phyloP scores from a whole-genome alignment of 345 rosid genomes.

The Heritiera fomes region DNA sequence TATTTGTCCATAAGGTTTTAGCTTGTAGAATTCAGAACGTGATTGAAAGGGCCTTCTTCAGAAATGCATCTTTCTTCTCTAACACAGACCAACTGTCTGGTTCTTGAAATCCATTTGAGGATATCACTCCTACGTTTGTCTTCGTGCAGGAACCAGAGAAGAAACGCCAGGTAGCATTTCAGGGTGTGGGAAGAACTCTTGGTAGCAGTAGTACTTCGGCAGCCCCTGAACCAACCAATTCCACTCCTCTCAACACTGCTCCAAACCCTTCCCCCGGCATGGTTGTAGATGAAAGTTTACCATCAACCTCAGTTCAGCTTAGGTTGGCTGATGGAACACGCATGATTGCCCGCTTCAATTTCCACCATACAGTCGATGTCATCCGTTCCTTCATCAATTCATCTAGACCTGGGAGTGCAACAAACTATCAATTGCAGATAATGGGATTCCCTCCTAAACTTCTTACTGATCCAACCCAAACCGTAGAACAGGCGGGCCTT shows the following conservation, averaged over 20 bases:
- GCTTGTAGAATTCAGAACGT: not conserved
- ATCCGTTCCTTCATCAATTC: conserved; percentile 39
- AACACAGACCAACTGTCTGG: not conserved
- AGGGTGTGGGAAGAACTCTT: conserved; percentile 91
- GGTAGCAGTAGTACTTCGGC: conserved; percentile 60
- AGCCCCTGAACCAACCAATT: conserved; percentile 31
- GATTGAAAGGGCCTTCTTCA: not conserved
- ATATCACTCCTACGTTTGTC: conserved; percentile 11
- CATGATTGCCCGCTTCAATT: conserved; percentile 63
- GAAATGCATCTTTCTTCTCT: not conserved
- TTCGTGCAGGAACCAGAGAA: conserved; percentile 74
- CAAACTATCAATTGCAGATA: conserved; percentile 69
- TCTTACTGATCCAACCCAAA: conserved; percentile 57
- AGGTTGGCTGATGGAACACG: conserved; percentile 89
- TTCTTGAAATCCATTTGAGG: not conserved
- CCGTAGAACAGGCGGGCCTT: conserved; percentile 78
- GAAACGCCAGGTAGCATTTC: conserved; percentile 66
- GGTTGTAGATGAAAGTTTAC: conserved; percentile 62
- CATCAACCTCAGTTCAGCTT: conserved; percentile 82
- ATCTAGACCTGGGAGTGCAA: conserved; percentile 61
- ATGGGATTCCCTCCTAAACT: conserved; percentile 98
- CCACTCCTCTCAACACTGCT: conserved; percentile 36
- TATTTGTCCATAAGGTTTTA: not conserved
- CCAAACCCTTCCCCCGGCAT: conserved; percentile 39
- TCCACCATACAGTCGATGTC: conserved; percentile 65